Percentiles rank a stretch among this genome's conserved stretches.
Evolutionary conservation across 2,329 filamentous ascomycete genomes (phyloP).

Genomic region (Corniculantispora saksenae): DNA sequence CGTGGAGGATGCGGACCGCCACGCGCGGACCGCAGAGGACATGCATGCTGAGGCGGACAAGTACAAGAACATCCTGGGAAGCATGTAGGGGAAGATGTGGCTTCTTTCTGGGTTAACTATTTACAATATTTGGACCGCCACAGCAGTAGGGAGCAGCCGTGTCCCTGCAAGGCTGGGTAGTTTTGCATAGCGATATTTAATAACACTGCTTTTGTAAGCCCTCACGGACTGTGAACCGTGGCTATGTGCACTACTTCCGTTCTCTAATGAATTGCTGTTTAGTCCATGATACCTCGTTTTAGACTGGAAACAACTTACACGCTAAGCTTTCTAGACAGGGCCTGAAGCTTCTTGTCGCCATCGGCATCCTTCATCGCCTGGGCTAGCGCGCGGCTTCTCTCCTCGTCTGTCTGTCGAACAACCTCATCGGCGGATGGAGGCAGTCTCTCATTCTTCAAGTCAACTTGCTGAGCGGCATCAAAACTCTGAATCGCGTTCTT

Average conservation of each 20-base stretch:
- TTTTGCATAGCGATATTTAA: not conserved
- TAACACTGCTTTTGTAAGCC: not conserved
- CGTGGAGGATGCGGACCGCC: constrained; percentile 71
- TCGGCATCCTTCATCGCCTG: constrained; percentile 86
- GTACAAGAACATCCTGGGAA: constrained; percentile 55
- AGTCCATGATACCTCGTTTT: not conserved
- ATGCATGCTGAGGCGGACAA: constrained; percentile 78
- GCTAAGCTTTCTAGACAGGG: constrained; percentile 88
- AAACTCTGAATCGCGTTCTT: constrained; percentile 98
- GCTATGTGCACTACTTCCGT: not conserved
- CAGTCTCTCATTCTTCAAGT: constrained; percentile 92
- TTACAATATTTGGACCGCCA: not conserved
- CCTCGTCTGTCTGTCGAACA: constrained; percentile 76
- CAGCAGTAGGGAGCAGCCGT: too few relatives aligned
- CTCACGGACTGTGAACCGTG: not conserved
- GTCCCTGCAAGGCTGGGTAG: not conserved
- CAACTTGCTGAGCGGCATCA: constrained; percentile 94
- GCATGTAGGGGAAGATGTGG: constrained; percentile 36
- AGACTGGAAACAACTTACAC: constrained; percentile 66
- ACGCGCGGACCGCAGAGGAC: constrained; percentile 67
- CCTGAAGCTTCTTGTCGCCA: constrained; percentile 84
- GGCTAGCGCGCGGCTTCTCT: constrained; percentile 79
- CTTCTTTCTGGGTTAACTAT: not conserved
- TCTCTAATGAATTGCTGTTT: not conserved
- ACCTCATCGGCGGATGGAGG: constrained; percentile 94